phyloP scores from a whole-genome alignment of 768 basidiomycete genomes.

The Tulasnella sp. region DNA sequence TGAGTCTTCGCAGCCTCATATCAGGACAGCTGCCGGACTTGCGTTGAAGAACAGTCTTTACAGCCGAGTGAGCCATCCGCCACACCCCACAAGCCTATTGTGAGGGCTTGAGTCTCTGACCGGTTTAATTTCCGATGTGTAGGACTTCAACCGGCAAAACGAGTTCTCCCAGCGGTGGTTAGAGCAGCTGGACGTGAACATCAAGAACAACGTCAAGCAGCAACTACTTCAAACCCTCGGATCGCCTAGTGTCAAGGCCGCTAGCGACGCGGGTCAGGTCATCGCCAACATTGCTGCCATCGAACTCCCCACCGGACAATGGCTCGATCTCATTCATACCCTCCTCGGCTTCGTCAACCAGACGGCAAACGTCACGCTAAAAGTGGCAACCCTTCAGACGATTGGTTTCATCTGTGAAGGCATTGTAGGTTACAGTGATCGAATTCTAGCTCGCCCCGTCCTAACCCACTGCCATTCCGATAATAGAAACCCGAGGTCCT shows the following conservation, averaged over 20 bases:
- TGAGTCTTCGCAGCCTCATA: slow-evolving; percentile 54
- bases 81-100: slow-evolving; percentile 7
- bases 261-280: slow-evolving; percentile 83
- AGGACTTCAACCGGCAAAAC: slow-evolving; percentile 67
- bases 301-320: slow-evolving; percentile 78
- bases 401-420: slow-evolving; percentile 97
- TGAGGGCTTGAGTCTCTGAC: not conserved
- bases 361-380: slow-evolving; percentile 55
- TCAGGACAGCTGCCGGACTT: slow-evolving; percentile 91
- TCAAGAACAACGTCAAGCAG: slow-evolving; percentile 76
- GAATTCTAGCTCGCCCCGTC: slow-evolving; percentile 5
- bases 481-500: slow-evolving; percentile 85
- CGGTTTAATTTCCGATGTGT: slow-evolving; percentile 18
- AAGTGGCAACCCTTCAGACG: slow-evolving; percentile 81
- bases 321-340: slow-evolving; percentile 82
- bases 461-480: slow-evolving; percentile 6
- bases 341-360: slow-evolving; percentile 81
- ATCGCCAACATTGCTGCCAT: slow-evolving; percentile 89
- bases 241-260: slow-evolving; percentile 58
- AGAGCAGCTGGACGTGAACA: slow-evolving; percentile 44
- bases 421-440: slow-evolving; percentile 51
- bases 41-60: slow-evolving; percentile 92
- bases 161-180: slow-evolving; percentile 77
- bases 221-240: slow-evolving; percentile 73
- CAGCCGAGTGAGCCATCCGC: slow-evolving; percentile 56